Percentiles rank a stretch among this genome's conserved stretches.
phyloP scores from a whole-genome alignment of 2,329 filamentous ascomycete species.

The Aureobasidium sp. region DNA sequence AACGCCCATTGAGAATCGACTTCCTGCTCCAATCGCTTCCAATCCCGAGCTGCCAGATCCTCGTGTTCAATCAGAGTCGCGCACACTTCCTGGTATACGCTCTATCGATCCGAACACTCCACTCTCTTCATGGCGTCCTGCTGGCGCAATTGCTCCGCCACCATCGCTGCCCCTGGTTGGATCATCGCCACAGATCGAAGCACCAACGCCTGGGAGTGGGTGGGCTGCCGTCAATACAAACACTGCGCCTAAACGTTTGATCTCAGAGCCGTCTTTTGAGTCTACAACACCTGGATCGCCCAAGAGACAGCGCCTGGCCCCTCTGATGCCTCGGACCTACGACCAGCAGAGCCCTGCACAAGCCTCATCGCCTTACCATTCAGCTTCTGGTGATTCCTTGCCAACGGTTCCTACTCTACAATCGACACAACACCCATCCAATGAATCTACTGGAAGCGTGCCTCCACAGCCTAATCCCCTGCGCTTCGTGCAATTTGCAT shows the following conservation, averaged over 20 bases:
- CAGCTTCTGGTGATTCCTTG: constrained; percentile 9
- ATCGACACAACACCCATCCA: constrained; percentile 29
- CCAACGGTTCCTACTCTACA: constrained; percentile 1
- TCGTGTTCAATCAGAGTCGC: neutral
- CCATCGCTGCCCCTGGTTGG: constrained; percentile 13
- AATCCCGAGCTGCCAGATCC: constrained; percentile 1
- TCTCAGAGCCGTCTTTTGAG: constrained; percentile 28
- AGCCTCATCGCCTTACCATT: constrained; percentile 7
- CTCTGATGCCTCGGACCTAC: constrained; percentile 31
- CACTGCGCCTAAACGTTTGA: constrained; percentile 33
- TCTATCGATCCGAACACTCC: constrained; percentile 14
- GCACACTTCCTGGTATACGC: constrained; percentile 17
- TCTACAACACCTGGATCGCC: constrained; percentile 32
- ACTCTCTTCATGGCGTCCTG: constrained; percentile 19
- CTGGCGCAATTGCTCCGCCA: constrained; percentile 16
- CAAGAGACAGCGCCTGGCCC: constrained; percentile 40
- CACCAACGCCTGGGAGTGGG: constrained; percentile 26
- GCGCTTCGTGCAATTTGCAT: constrained; percentile 29
- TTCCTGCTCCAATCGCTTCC: constrained; percentile 1
- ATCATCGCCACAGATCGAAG: constrained; percentile 20
- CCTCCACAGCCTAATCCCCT: constrained; percentile 24
- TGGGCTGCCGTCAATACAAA: constrained; percentile 42
- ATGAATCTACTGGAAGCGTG: constrained; percentile 24
- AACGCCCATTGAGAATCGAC: constrained; percentile 1
- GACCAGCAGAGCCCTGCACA: constrained; percentile 20